Conservation (phyloP, 768 basidiomycete genomes). For the Podaxis mareebaensis region DNA sequence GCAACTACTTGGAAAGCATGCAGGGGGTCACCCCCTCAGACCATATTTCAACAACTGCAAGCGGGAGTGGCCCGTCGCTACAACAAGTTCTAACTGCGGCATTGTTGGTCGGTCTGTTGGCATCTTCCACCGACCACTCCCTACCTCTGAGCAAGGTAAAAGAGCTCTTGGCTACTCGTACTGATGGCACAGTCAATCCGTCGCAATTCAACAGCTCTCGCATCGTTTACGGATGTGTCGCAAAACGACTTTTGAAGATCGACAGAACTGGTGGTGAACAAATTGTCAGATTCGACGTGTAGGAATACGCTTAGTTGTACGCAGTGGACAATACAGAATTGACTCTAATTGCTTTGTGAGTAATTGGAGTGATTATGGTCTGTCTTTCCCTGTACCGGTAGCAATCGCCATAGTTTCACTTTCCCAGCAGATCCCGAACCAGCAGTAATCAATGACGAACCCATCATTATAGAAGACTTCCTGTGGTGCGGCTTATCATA, state of each 20-base stretch:
- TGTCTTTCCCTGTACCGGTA: too few relatives aligned
- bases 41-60: conserved; percentile 40
- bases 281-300: conserved; percentile 65
- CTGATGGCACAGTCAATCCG: conserved; percentile 43
- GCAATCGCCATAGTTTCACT: too few relatives aligned
- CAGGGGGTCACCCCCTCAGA: conserved; percentile 46
- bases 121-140: conserved; percentile 50
- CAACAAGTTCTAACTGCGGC: conserved; percentile 76
- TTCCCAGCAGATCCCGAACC: too few relatives aligned
- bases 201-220: conserved; percentile 35
- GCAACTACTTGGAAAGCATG: conserved; percentile 15
- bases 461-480: too few relatives aligned
- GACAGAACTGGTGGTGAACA: conserved; percentile 77
- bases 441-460: too few relatives aligned
- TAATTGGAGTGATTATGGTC: too few relatives aligned
- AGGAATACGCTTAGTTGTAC: neutral
- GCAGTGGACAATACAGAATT: neutral
- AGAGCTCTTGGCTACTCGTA: conserved; percentile 49
- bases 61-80: conserved; percentile 43
- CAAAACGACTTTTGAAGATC: conserved; percentile 75
- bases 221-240: conserved; percentile 77
- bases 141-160: conserved; percentile 67
- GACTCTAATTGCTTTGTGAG: neutral
- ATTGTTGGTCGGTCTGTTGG: conserved; percentile 60
- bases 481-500: neutral